These are phyloP conservation scores for Claviceps quebecensis DNA, from an alignment of 2,329 filamentous ascomycete species.

Conservation along the genomic window DNA sequence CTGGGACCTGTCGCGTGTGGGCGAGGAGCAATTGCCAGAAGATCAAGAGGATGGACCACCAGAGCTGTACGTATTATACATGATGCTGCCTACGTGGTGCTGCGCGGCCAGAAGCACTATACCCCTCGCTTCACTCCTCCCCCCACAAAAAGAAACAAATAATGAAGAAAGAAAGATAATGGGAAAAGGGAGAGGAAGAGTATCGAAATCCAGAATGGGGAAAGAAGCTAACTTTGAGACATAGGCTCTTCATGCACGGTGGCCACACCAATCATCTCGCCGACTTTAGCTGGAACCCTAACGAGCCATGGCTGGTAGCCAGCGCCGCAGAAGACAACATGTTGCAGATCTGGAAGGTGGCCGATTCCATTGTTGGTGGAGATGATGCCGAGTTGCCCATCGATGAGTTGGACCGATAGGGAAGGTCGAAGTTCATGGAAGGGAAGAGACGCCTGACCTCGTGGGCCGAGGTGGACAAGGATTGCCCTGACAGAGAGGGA, in stretches of 20 bases:
- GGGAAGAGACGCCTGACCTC: slow-evolving; percentile 13
- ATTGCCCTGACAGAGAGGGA: neutral
- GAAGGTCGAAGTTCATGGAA: slow-evolving; percentile 21
- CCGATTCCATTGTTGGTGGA: slow-evolving; percentile 66
- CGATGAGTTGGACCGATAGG: slow-evolving; percentile 58
- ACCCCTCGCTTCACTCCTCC: too few species aligned
- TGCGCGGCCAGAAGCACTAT: too few species aligned
- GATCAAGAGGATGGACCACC: slow-evolving; percentile 91
- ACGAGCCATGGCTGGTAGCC: slow-evolving; percentile 92
- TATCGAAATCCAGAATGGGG: neutral
- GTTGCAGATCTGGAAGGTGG: slow-evolving; percentile 86
- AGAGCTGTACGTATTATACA: slow-evolving; percentile 57
- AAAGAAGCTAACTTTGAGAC: neutral
- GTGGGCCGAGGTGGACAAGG: slow-evolving; percentile 16
- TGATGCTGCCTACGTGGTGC: neutral
- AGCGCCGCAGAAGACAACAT: slow-evolving; percentile 95
- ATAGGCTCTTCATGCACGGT: slow-evolving; percentile 80
- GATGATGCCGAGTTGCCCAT: slow-evolving; percentile 62
- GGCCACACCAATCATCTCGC: slow-evolving; percentile 94
- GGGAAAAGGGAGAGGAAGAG: neutral
- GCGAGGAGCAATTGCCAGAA: slow-evolving; percentile 88
- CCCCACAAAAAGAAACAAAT: too few species aligned
- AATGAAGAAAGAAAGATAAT: neutral
- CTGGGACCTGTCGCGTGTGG: slow-evolving; percentile 87
- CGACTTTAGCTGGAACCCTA: slow-evolving; percentile 96